Conservation (phyloP, 2,329 filamentous ascomycete genomes). For the Dothideomycetidae sp. region DNA sequence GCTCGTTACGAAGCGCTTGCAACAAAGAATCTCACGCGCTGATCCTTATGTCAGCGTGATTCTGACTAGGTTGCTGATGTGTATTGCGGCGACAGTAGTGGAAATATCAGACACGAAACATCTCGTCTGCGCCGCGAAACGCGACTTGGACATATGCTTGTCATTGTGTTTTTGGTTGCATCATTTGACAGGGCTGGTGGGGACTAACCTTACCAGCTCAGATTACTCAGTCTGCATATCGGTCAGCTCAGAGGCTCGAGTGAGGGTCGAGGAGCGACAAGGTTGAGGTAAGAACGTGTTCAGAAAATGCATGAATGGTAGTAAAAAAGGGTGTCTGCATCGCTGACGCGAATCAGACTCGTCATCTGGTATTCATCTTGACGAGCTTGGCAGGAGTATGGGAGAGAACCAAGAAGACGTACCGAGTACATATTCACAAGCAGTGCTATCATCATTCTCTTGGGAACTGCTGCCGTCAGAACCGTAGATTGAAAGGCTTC, state of each 20-base stretch:
- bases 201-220: background rate
- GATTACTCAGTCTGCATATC: background rate
- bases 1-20: background rate
- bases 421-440: too few relatives aligned
- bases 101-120: constrained; percentile 14
- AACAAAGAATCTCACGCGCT: constrained; percentile 10
- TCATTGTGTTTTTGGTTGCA: constrained; percentile 23
- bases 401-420: too few relatives aligned
- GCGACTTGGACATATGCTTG: constrained; percentile 29
- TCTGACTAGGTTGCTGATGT: constrained; percentile 2
- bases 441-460: too few relatives aligned
- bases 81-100: background rate
- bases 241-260: constrained; percentile 1
- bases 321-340: constrained; percentile 24
- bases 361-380: constrained; percentile 27
- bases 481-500: too few relatives aligned
- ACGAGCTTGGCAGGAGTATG: too few relatives aligned
- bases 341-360: constrained; percentile 26
- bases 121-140: constrained; percentile 25
- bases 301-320: constrained; percentile 24
- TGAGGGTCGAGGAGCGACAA: too few relatives aligned
- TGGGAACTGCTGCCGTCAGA: too few relatives aligned
- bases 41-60: constrained; percentile 1
- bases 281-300: too few relatives aligned
- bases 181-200: constrained; percentile 15